phyloP scores from a whole-genome alignment of 1,284 basidiomycete species.

The Fistulina hepatica region DNA sequence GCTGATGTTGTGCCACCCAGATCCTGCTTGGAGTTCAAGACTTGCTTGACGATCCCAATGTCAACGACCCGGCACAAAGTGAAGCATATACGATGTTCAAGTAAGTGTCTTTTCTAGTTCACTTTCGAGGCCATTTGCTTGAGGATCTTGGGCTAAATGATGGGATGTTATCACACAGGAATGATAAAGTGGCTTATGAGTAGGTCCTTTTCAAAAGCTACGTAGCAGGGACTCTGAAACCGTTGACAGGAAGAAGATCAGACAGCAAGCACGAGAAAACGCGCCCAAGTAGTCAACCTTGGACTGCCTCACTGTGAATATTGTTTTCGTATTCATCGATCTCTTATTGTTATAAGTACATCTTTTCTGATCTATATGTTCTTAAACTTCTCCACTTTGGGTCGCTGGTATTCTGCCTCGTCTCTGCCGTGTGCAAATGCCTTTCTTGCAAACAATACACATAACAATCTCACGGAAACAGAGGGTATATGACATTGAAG shows the following conservation, averaged over 20 bases:
- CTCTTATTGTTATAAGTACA: neutral
- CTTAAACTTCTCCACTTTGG: too few relatives aligned
- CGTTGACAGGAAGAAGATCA: slow-evolving; percentile 53
- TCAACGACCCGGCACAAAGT: slow-evolving; percentile 91
- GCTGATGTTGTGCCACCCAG: slow-evolving; percentile 30
- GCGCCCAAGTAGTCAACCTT: slow-evolving; percentile 50
- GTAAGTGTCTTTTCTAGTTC: slow-evolving; percentile 35
- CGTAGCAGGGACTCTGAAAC: slow-evolving; percentile 9
- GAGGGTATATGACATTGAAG: too few relatives aligned
- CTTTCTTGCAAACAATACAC: too few relatives aligned
- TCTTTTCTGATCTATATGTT: slow-evolving; percentile 6
- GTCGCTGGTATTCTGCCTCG: slow-evolving; percentile 1
- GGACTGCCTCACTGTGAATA: too few relatives aligned
- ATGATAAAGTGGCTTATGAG: slow-evolving; percentile 85
- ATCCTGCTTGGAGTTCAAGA: slow-evolving; percentile 95
- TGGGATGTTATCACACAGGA: slow-evolving; percentile 37
- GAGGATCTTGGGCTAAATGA: neutral
- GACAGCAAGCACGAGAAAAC: slow-evolving; percentile 77
- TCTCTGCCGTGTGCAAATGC: too few relatives aligned
- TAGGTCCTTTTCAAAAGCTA: slow-evolving; percentile 29
- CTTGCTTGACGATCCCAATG: slow-evolving; percentile 88
- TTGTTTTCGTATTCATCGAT: too few relatives aligned
- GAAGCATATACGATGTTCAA: slow-evolving; percentile 98
- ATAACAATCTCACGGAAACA: too few relatives aligned
- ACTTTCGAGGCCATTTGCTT: slow-evolving; percentile 1